Base-by-base conservation (phyloP, 2,329 filamentous ascomycete species). In the Cordyceps pruinosa region DNA sequence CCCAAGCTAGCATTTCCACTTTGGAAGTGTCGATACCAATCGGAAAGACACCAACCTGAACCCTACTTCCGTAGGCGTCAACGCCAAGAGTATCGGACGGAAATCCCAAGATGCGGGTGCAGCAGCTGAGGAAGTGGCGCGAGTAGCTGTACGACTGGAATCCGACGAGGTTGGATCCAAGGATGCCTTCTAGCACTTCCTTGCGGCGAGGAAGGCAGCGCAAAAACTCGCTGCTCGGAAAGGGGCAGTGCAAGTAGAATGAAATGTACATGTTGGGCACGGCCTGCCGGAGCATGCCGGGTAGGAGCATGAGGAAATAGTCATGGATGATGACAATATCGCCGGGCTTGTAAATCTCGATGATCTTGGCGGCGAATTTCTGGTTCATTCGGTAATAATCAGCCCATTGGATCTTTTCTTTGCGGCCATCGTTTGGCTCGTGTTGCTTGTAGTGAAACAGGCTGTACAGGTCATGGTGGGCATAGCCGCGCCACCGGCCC, bases 81-180 rank as follows among this genome's bases (percentile, higher is more conserved):
- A 97, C 89, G 6, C 92, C 90, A 4, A 87, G 85, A 1, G 85
- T 85, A 59, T 92, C 91, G 0, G 90, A 95, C 46, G 90, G 88
- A 66, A 96, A 96, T n/a, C 89, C 89, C 8, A 97, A 79, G 49
- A 97, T 88, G 26, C 92, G 85, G 1, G 90, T 95, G 73, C 92
- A 97, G 74, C 92, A 97, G 62, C 90, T 96, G 37, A 90, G 85
- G 70, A 97, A 97, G 71, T 97, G 93, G 25, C 92, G 85, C 15
- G 92, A 93, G 72, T 96, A 97, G 70, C 91, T 94, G 75, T 91
- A 94, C 8, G 91, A 94, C 72, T 97, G 93, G 75, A 97, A 97
- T 1, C 91, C 92, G 61, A 97, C 84, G 76, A 97, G 86, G 71
- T 97, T 97, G 57, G 93, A 84, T 19, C 93, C 92, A 42, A 97